Conservation (phyloP, 495 filamentous ascomycete genomes). For the Hypoxylon cercidicola region DNA sequence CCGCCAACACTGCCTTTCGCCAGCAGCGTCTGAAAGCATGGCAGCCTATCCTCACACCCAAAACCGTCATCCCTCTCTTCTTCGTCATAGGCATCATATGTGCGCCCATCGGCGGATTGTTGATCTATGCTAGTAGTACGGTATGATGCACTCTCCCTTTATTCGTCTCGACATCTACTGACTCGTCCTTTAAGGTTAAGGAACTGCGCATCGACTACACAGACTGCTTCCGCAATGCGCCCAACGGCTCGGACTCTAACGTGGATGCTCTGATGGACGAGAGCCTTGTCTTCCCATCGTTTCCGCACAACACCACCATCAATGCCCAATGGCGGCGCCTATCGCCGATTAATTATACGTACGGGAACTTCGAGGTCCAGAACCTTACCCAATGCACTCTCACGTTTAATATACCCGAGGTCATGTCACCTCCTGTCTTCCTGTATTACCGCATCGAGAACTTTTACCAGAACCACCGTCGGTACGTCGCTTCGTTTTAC, state of each 20-base stretch:
- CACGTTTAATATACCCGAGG: slow-evolving; percentile 79
- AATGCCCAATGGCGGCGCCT: slow-evolving; percentile 49
- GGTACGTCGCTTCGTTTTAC: slow-evolving; percentile 91
- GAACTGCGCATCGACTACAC: slow-evolving; percentile 93
- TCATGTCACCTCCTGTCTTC: slow-evolving; percentile 80
- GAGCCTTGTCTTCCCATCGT: slow-evolving; percentile 69
- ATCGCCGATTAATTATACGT: slow-evolving; percentile 34
- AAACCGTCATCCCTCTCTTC: slow-evolving; percentile 90
- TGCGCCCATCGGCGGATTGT: slow-evolving; percentile 83
- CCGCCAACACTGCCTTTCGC: slow-evolving; percentile 91
- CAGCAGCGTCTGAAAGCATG: slow-evolving; percentile 94
- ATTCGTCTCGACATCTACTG: not conserved
- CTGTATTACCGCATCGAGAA: slow-evolving; percentile 96
- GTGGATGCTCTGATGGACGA: slow-evolving; percentile 60
- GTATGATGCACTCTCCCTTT: slow-evolving; percentile 52
- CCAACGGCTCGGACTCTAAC: slow-evolving; percentile 48
- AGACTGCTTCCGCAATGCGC: slow-evolving; percentile 68
- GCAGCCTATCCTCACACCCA: slow-evolving; percentile 96
- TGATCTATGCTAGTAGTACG: slow-evolving; percentile 83
- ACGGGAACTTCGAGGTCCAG: slow-evolving; percentile 32
- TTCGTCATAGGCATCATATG: slow-evolving; percentile 88
- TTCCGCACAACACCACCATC: slow-evolving; percentile 63
- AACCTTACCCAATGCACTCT: slow-evolving; percentile 67
- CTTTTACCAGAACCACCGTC: slow-evolving; percentile 99
- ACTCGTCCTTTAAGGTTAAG: slow-evolving; percentile 72